Percentiles rank a stretch among this genome's conserved stretches.
Conservation (phyloP, 202 grass and related monocot species). For the Miscanthus sacchariflorus region DNA sequence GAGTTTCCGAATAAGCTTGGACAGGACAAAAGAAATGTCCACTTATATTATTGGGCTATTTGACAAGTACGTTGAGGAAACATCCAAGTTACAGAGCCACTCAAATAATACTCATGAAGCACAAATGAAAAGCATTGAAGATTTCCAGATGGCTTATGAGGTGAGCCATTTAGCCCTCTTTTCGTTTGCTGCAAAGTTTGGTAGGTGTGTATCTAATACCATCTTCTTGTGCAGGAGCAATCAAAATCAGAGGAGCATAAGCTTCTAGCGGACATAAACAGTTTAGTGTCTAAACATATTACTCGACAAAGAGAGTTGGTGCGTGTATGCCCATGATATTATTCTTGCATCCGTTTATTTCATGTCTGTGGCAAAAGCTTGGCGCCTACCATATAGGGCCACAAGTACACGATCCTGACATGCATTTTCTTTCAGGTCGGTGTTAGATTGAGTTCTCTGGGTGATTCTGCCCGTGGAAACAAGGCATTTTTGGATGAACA, state of each 20-base stretch:
- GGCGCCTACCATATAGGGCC: not conserved
- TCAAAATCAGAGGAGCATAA: slow-evolving; percentile 84
- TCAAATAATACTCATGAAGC: slow-evolving; percentile 65
- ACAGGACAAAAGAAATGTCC: slow-evolving; percentile 73
- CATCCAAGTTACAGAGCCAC: slow-evolving; percentile 65
- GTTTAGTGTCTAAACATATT: slow-evolving; percentile 84
- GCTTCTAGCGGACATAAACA: slow-evolving; percentile 79
- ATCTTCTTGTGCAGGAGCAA: slow-evolving; percentile 67
- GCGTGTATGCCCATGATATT: slow-evolving; percentile 14
- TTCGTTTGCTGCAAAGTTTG: slow-evolving; percentile 7
- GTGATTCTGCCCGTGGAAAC: slow-evolving; percentile 66
- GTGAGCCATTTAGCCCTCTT: slow-evolving; percentile 47
- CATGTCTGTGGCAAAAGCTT: not conserved
- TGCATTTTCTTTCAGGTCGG: slow-evolving; percentile 71
- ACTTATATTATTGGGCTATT: slow-evolving; percentile 69
- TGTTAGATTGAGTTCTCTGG: slow-evolving; percentile 70
- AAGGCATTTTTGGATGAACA: slow-evolving; percentile 84
- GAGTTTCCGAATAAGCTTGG: slow-evolving; percentile 76
- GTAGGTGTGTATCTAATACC: slow-evolving; percentile 43
- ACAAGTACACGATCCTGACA: slow-evolving; percentile 14
- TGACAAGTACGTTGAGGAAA: slow-evolving; percentile 68
- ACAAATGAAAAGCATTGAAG: slow-evolving; percentile 77
- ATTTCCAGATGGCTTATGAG: slow-evolving; percentile 89
- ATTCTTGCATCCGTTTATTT: not conserved
- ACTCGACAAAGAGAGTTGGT: slow-evolving; percentile 87